These are phyloP conservation scores for Cavenderia fasciculata DNA, from an alignment of 78 protist species.

Conservation along the genomic window DNA sequence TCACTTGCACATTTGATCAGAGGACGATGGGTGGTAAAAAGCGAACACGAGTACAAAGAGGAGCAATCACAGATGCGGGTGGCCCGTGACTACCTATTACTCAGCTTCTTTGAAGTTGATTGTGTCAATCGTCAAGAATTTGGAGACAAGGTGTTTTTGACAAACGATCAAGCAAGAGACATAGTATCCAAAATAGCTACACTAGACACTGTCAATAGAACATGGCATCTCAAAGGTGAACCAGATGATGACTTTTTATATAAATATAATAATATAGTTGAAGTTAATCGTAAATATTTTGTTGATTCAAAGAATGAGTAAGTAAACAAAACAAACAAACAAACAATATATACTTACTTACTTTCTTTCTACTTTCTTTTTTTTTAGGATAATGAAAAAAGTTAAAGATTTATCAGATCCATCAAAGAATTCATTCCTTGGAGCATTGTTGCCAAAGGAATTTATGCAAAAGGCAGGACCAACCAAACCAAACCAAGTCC, in stretches of 20 bases:
- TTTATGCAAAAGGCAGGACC: not conserved
- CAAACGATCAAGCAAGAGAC: constrained; percentile 18
- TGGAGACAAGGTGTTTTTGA: not conserved
- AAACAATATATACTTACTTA: not conserved
- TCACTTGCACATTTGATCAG: constrained; percentile 8
- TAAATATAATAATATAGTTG: not conserved
- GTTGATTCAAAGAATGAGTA: not conserved
- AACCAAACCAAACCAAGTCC: not conserved
- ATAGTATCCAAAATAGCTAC: constrained; percentile 5
- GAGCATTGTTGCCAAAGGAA: not conserved
- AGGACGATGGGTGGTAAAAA: constrained; percentile 58
- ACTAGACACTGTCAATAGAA: not conserved
- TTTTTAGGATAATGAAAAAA: not conserved
- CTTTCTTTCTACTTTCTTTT: not conserved
- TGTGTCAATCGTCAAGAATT: constrained; percentile 14
- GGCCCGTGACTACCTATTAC: constrained; percentile 32
- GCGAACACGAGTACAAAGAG: not conserved
- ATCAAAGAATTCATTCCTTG: constrained; percentile 4
- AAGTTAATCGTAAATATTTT: not conserved
- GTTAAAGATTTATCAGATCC: constrained; percentile 19
- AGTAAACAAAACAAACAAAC: not conserved
- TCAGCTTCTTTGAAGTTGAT: constrained; percentile 7
- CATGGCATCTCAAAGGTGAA: constrained; percentile 46
- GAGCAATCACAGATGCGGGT: not conserved
- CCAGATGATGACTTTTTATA: constrained; percentile 43